Evolutionary conservation across 1,139 yeast species (phyloP).

Genomic region (Hyphopichia buzzinii): DNA sequence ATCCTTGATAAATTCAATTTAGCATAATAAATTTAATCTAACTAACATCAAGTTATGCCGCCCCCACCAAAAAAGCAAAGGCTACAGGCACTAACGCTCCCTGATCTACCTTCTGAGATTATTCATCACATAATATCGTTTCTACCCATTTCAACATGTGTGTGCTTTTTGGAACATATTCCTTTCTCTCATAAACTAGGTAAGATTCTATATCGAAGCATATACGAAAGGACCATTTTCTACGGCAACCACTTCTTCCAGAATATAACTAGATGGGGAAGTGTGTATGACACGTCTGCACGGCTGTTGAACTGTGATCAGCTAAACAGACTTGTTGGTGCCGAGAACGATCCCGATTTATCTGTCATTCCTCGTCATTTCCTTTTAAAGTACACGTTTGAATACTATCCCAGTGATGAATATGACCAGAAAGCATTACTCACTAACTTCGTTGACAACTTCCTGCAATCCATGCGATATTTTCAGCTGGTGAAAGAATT

Average conservation of each 20-base stretch:
- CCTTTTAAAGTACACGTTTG: slow-evolving; percentile 4
- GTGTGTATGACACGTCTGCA: background rate
- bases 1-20: too few relatives aligned
- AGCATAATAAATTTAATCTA: too few relatives aligned
- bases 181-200: slow-evolving; percentile 4
- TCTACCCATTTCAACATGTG: slow-evolving; percentile 13
- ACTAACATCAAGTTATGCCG: too few relatives aligned
- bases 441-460: slow-evolving; percentile 3
- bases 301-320: slow-evolving; percentile 1
- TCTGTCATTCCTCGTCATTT: slow-evolving; percentile 2
- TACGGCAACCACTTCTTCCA: slow-evolving; percentile 3
- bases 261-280: slow-evolving; percentile 3
- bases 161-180: slow-evolving; percentile 6
- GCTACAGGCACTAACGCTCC: background rate
- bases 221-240: slow-evolving; percentile 12
- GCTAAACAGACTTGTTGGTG: background rate
- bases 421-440: slow-evolving; percentile 3
- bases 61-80: background rate
- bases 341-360: slow-evolving; percentile 3
- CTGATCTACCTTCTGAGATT: slow-evolving; percentile 13
- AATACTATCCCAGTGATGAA: slow-evolving; percentile 9
- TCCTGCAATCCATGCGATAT: slow-evolving; percentile 5
- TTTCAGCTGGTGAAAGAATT: slow-evolving; percentile 8
- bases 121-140: slow-evolving; percentile 12
- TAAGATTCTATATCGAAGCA: slow-evolving; percentile 6